phyloP scores from a whole-genome alignment of 305 asterid genomes.

The Solanum aculeatissimum region DNA sequence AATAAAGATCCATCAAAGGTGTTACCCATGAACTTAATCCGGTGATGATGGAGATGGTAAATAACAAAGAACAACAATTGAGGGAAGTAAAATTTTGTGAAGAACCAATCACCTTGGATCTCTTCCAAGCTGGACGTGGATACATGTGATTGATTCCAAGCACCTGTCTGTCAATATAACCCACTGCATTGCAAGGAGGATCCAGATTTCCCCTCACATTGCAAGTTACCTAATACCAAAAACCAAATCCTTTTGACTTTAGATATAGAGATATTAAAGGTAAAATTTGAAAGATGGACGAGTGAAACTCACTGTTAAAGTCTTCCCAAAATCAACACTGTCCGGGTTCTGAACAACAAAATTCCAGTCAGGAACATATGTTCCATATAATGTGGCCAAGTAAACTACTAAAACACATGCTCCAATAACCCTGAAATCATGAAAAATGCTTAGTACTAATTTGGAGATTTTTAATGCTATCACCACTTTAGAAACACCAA shows the following conservation, averaged over 20 bases:
- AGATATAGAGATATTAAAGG: neutral
- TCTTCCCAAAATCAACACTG: conserved; percentile 43
- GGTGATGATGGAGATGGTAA: neutral
- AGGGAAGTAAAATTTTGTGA: neutral
- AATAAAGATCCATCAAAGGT: neutral
- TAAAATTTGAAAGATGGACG: neutral
- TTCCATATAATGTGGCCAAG: conserved; percentile 47
- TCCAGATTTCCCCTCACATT: conserved; percentile 49
- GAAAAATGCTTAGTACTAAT: neutral
- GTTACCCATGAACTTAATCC: neutral
- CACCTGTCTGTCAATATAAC: conserved; percentile 53
- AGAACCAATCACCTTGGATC: conserved; percentile 40
- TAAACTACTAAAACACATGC: conserved; percentile 41
- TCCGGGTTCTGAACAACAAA: conserved; percentile 36
- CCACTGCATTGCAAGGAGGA: conserved; percentile 80
- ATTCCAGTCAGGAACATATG: conserved; percentile 70
- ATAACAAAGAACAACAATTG: neutral
- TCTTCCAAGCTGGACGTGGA: conserved; percentile 68
- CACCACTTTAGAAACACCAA: neutral
- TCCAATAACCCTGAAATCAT: conserved; percentile 38
- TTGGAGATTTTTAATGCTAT: neutral
- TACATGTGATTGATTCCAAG: conserved; percentile 73
- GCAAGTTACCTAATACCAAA: conserved; percentile 35
- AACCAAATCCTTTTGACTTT: neutral
- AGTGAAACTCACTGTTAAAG: conserved; percentile 33